phyloP scores from a whole-genome alignment of 257 asterid genomes.

The Gentiana macrophylla region DNA sequence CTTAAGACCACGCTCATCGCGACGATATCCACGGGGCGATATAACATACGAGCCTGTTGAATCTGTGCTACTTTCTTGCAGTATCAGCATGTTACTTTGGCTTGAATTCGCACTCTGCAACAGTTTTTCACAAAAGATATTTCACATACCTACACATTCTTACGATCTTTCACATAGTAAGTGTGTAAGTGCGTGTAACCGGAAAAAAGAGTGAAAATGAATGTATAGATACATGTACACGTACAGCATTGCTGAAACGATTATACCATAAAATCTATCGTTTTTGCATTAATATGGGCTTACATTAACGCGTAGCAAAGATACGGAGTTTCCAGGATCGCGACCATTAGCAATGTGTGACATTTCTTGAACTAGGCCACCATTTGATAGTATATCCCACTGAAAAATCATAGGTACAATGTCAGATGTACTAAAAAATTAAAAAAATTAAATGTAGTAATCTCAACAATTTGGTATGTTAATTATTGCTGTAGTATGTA shows the following conservation, averaged over 20 bases:
- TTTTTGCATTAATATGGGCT: too few relatives aligned
- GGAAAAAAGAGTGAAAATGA: too few relatives aligned
- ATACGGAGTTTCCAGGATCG: conserved; percentile 78
- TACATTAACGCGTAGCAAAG: conserved; percentile 79
- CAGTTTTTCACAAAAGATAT: background rate
- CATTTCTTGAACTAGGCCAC: conserved; percentile 94
- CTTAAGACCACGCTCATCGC: conserved; percentile 91
- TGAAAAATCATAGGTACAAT: conserved; percentile 3
- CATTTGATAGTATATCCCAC: conserved; percentile 98
- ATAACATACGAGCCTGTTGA: conserved; percentile 77
- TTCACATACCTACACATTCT: background rate
- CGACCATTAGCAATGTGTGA: conserved; percentile 92
- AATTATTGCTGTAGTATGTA: too few relatives aligned
- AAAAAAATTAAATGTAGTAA: too few relatives aligned
- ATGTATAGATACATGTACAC: too few relatives aligned
- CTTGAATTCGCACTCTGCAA: conserved; percentile 70
- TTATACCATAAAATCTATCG: too few relatives aligned
- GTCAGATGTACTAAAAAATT: background rate
- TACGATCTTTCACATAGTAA: too few relatives aligned
- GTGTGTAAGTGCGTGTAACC: too few relatives aligned
- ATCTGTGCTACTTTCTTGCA: conserved; percentile 82
- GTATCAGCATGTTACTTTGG: conserved; percentile 91
- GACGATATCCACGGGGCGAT: conserved; percentile 86
- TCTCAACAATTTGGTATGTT: too few relatives aligned
- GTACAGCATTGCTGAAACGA: too few relatives aligned